phyloP scores from a whole-genome alignment of 345 rosid genomes.

The Rhizophora mangle region DNA sequence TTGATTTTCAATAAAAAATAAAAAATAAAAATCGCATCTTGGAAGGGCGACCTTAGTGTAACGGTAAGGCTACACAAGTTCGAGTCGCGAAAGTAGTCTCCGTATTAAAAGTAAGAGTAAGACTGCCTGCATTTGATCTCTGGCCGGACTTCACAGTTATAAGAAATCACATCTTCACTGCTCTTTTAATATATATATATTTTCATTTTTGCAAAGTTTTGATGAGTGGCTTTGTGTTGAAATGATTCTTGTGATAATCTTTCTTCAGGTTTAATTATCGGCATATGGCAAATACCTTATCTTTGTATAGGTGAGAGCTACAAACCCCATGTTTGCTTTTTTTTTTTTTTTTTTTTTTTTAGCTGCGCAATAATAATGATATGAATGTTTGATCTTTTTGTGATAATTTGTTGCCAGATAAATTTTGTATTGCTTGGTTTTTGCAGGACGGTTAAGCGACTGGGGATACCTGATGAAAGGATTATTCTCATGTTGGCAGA shows the following conservation, averaged over 20 bases:
- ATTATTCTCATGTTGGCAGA: conserved; percentile 95
- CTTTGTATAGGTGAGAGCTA: conserved; percentile 71
- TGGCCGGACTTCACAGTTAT: too few species aligned
- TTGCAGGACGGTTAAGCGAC: conserved; percentile 87
- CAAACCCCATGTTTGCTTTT: background rate
- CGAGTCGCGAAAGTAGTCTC: too few species aligned
- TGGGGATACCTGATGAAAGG: conserved; percentile 96
- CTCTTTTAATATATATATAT: background rate
- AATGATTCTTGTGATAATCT: conserved; percentile 10
- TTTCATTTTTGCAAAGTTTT: background rate
- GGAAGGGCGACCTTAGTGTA: too few species aligned
- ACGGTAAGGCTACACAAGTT: too few species aligned
- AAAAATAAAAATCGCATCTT: too few species aligned
- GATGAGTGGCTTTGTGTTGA: conserved; percentile 4
- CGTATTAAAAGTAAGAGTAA: too few species aligned
- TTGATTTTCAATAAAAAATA: background rate
- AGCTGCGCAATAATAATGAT: background rate
- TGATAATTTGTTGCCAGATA: background rate
- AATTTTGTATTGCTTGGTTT: conserved; percentile 17
- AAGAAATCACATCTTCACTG: too few species aligned
- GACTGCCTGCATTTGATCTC: too few species aligned
- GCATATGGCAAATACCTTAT: conserved; percentile 94
- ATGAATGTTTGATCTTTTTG: background rate
- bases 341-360: conserved; percentile 1
- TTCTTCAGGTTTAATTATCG: conserved; percentile 92